These are phyloP conservation scores for Cladorrhinum sp. DNA, from an alignment of 2,329 filamentous ascomycete genomes.

Conservation along the genomic window DNA sequence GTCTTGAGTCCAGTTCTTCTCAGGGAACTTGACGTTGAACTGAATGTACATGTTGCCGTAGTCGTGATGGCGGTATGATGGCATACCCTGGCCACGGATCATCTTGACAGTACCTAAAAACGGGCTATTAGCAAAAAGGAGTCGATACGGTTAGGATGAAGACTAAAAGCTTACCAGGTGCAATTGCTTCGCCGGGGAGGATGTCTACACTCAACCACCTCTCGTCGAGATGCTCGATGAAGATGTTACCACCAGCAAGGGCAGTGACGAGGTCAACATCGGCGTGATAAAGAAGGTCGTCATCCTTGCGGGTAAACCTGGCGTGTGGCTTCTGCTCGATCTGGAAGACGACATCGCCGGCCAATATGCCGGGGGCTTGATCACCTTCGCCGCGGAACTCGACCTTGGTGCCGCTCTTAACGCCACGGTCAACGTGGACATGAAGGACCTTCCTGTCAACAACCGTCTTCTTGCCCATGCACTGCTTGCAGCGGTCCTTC, in stretches of 20 bases:
- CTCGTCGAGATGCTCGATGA: constrained; percentile 94
- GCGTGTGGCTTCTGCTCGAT: constrained; percentile 99
- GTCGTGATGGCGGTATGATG: constrained; percentile 91
- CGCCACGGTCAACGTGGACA: constrained; percentile 93
- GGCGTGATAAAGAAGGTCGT: constrained; percentile 91
- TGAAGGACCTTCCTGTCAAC: constrained; percentile 98
- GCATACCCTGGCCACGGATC: constrained; percentile 96
- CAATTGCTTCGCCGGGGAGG: constrained; percentile 88
- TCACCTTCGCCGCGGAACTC: constrained; percentile 97
- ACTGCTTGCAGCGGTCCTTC: constrained; percentile 96
- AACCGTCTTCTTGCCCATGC: constrained; percentile 94
- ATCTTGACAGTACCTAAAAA: constrained; percentile 80
- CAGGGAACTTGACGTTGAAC: constrained; percentile 96
- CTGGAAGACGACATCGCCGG: constrained; percentile 96
- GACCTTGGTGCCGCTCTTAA: constrained; percentile 90
- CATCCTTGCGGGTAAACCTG: constrained; percentile 92
- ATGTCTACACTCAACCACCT: constrained; percentile 95
- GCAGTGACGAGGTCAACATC: constrained; percentile 96
- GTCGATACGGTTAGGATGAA: neutral
- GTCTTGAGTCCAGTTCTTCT: constrained; percentile 66
- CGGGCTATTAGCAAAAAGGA: constrained; percentile 21
- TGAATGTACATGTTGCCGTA: constrained; percentile 95
- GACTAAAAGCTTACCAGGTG: constrained; percentile 65
- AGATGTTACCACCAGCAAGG: constrained; percentile 84
- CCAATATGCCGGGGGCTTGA: constrained; percentile 86